Evolutionary conservation across 2,329 filamentous ascomycete genomes (phyloP), one percentile per base, ranked within the genome.

Genomic region (Penicillium sp.): DNA sequence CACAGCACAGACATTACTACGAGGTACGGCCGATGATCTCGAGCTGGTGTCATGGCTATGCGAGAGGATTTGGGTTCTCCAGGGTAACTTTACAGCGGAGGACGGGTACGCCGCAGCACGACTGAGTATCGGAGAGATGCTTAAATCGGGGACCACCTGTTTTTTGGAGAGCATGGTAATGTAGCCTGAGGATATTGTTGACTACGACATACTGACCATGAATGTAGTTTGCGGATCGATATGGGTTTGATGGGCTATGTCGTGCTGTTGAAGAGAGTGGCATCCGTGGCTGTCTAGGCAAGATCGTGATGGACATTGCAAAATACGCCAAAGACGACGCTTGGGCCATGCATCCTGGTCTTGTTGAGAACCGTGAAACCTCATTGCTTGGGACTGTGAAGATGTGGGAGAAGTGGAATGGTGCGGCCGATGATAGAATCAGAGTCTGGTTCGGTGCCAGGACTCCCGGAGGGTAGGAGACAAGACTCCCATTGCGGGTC

Each of bases 81-180:
- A 81, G 65, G 76, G 75, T 0, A 76, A 76, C 46, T 80, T 79
- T 63, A 78, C 75, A 0, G 67, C 70, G 3, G 75, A 76, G 35
- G 80, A 83, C 67, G 81, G 80, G 19, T 81, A 81, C 63, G 74
- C 77, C 4, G 80, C 80, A 6, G 79, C 78, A 2, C 67, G 77
- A 6, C 67, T 82, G 40, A 81, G 75, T 21, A 81, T 82, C 40
- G 80, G 77, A 0, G 80, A 82, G 67, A 81, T 82, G 79, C 69
- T 82, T 35, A 76, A 77, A 64, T 77, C 73, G 4, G 80, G 80
- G 0, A 82, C 80, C 4, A 82, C 80, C 2, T 81, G 77, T 60
- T 83, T 83, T 59, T 69, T 83, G 6, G 80, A 83, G 65, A 81
- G 79, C 42, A 81, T 83, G 80, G 74, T 80, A 54, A 8, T 33